These are phyloP conservation scores for Fusarium pseudograminearum DNA, from an alignment of 2,329 filamentous ascomycete species.

Conservation along the genomic window DNA sequence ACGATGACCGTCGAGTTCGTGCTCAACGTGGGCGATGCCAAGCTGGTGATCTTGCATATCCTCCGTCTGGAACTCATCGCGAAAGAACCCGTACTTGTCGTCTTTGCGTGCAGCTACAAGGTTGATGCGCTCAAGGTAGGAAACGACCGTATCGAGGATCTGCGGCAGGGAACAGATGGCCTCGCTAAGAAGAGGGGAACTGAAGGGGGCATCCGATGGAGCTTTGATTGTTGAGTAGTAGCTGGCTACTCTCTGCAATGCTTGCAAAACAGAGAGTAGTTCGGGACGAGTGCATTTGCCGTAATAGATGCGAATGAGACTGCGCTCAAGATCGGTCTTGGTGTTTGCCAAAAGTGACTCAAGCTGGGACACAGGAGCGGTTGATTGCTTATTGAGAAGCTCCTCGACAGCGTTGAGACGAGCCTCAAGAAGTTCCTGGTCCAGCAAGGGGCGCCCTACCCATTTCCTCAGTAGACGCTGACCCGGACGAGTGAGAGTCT, in stretches of 20 bases:
- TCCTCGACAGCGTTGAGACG: conserved; percentile 89
- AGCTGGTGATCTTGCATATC: conserved; percentile 89
- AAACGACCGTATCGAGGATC: conserved; percentile 78
- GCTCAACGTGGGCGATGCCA: conserved; percentile 90
- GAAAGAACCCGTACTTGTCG: conserved; percentile 95
- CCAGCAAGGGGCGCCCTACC: conserved; percentile 90
- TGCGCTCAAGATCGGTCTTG: conserved; percentile 89
- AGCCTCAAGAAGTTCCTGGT: conserved; percentile 79
- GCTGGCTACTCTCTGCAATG: conserved; percentile 82
- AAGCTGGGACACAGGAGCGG: conserved; percentile 77
- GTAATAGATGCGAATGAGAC: conserved; percentile 95
- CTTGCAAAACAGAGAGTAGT: conserved; percentile 85
- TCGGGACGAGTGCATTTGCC: conserved; percentile 94
- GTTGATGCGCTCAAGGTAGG: conserved; percentile 87
- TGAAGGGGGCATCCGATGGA: conserved; percentile 77
- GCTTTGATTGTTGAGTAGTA: conserved; percentile 78
- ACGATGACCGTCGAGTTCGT: conserved; percentile 85
- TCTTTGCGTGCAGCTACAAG: conserved; percentile 83
- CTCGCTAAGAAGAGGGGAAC: conserved; percentile 74
- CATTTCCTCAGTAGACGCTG: conserved; percentile 90
- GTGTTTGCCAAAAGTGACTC: conserved; percentile 77
- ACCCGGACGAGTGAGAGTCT: conserved; percentile 90
- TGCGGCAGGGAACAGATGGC: conserved; percentile 81
- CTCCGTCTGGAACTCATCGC: conserved; percentile 87
- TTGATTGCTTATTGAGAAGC: conserved; percentile 76